Evolutionary conservation across 192 early-diverging fungal species (phyloP).

Genomic region (Coemansia sp.): DNA sequence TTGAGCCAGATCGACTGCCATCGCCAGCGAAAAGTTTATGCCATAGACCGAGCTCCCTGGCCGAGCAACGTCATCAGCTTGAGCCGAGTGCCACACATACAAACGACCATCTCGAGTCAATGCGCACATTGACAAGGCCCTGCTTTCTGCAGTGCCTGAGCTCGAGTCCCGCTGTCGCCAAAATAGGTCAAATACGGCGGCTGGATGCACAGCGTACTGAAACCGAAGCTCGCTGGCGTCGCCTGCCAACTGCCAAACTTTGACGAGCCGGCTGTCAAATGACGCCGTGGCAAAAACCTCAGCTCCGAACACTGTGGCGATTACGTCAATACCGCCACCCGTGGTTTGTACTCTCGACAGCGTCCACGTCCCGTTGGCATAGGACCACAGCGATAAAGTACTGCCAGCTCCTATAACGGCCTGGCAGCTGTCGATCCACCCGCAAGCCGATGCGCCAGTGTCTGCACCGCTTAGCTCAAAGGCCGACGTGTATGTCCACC

Average conservation of each 20-base stretch:
- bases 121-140: constrained; percentile 16
- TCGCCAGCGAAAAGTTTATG: constrained; percentile 16
- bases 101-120: constrained; percentile 13
- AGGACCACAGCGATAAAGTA: constrained; percentile 17
- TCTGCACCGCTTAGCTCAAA: background rate
- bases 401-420: constrained; percentile 12
- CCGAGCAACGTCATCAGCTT: background rate
- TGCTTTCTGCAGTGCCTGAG: background rate
- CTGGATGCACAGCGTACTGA: constrained; percentile 40
- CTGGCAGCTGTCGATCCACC: constrained; percentile 19
- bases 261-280: constrained; percentile 19
- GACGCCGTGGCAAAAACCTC: constrained; percentile 31
- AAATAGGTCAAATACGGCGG: constrained; percentile 21
- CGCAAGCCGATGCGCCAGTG: constrained; percentile 2
- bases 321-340: constrained; percentile 8
- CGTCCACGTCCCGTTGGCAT: constrained; percentile 11
- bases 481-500: constrained; percentile 17
- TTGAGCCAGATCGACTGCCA: constrained; percentile 5
- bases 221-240: constrained; percentile 20
- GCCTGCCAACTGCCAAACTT: constrained; percentile 33
- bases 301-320: constrained; percentile 12
- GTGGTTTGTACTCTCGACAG: constrained; percentile 6
- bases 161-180: constrained; percentile 15
- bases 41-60: background rate
- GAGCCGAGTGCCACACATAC: constrained; percentile 22